Evolutionary conservation across 2,329 filamentous ascomycete species (phyloP).

Genomic region (Apiospora saccharicola): DNA sequence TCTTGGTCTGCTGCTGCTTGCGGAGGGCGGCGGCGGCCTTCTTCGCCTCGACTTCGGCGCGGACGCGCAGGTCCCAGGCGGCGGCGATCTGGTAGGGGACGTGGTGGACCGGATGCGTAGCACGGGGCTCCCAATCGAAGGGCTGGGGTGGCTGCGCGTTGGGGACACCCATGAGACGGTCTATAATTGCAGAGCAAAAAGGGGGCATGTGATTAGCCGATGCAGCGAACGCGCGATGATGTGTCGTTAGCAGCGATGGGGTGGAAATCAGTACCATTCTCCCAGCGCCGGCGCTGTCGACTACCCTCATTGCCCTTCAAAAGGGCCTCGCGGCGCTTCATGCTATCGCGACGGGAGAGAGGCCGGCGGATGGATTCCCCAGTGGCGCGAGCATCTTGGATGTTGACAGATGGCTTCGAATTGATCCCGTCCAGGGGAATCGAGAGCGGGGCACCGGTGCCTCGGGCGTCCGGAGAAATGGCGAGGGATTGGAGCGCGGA

Average conservation of each 20-base stretch:
- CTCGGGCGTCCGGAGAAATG: conserved; percentile 63
- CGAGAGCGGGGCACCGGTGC: conserved; percentile 69
- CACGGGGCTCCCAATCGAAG: conserved; percentile 81
- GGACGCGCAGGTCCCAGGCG: conserved; percentile 52
- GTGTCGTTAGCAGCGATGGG: not conserved
- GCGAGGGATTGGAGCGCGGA: conserved; percentile 63
- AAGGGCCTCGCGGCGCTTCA: conserved; percentile 72
- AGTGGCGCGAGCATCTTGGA: conserved; percentile 38
- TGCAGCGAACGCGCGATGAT: not conserved
- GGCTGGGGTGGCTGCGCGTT: conserved; percentile 83
- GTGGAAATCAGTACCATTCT: conserved; percentile 74
- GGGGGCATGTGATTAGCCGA: conserved; percentile 7
- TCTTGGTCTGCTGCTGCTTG: conserved; percentile 53
- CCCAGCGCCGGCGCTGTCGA: conserved; percentile 86
- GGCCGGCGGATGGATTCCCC: conserved; percentile 48
- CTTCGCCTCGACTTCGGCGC: conserved; percentile 54
- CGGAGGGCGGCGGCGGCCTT: conserved; percentile 48
- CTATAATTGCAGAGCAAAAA: conserved; percentile 53
- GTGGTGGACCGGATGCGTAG: conserved; percentile 78
- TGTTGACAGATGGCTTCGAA: conserved; percentile 38
- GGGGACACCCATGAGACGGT: conserved; percentile 86
- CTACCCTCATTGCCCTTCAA: conserved; percentile 92
- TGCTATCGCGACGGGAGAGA: conserved; percentile 60
- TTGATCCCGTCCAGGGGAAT: conserved; percentile 76
- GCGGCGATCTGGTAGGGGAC: conserved; percentile 88